These are phyloP conservation scores for Meripilus lineatus DNA, from an alignment of 1,284 basidiomycete genomes.

Conservation along the genomic window DNA sequence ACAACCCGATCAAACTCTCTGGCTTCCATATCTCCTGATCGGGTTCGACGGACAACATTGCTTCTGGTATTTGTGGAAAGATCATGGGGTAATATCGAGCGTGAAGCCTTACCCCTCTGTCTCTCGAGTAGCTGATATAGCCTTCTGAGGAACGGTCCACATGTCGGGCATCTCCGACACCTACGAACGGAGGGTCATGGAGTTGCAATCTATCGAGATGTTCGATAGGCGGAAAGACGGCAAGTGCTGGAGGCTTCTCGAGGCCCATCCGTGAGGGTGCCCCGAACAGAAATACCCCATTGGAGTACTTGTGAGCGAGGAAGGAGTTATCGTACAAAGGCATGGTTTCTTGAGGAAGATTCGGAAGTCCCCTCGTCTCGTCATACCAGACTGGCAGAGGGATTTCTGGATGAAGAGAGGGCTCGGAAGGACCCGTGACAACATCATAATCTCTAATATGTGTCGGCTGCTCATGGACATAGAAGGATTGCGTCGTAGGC, in stretches of 20 bases:
- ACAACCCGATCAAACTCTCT: constrained; percentile 15
- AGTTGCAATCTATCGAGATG: not conserved
- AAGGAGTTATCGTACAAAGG: not conserved
- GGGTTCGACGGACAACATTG: constrained; percentile 10
- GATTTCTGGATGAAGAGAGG: not conserved
- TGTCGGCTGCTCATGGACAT: not conserved
- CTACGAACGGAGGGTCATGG: not conserved
- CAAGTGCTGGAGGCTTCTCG: not conserved
- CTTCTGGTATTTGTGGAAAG: not conserved
- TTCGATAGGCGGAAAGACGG: not conserved
- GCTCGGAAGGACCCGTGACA: not conserved
- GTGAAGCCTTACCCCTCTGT: not conserved
- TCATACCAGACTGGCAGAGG: not conserved
- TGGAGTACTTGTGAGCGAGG: not conserved
- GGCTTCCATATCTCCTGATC: constrained; percentile 9
- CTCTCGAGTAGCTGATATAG: not conserved
- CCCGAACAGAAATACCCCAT: no score
- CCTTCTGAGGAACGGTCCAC: not conserved
- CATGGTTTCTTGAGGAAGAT: not conserved
- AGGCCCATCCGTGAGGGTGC: not conserved
- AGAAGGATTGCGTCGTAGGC: not conserved
- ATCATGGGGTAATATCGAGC: constrained; percentile 20
- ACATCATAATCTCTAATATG: no score
- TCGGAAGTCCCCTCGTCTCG: not conserved
- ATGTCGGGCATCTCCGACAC: not conserved